These are phyloP conservation scores for Mortierella claussenii DNA, from an alignment of 192 early-diverging fungal genomes.

Conservation along the genomic window DNA sequence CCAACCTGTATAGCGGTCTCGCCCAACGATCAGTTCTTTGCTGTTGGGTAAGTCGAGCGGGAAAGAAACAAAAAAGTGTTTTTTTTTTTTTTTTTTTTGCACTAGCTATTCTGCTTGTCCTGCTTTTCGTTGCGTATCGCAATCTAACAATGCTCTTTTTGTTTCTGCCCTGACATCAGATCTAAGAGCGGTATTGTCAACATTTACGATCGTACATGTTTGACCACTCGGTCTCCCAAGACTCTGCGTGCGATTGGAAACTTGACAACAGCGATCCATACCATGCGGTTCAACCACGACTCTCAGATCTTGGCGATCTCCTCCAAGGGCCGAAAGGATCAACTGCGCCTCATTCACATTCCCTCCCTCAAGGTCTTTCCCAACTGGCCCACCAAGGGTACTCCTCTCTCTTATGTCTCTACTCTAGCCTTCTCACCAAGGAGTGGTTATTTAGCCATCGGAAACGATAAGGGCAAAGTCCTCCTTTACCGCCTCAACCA, in stretches of 20 bases:
- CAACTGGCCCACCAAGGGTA: conserved; percentile 93
- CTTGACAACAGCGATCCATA: conserved; percentile 83
- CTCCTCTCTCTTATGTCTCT: conserved; percentile 86
- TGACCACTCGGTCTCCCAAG: conserved; percentile 64
- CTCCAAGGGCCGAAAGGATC: conserved; percentile 77
- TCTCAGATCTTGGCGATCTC: conserved; percentile 86
- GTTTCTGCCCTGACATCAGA: no score
- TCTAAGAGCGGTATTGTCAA: conserved; percentile 91
- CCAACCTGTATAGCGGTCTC: conserved; percentile 78
- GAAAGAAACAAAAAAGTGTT: neutral
- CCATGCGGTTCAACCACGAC: conserved; percentile 85
- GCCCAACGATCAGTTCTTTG: conserved; percentile 78
- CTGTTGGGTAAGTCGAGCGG: conserved; percentile 76
- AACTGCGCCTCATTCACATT: conserved; percentile 85
- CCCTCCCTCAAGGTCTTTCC: conserved; percentile 83
- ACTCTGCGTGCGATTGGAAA: conserved; percentile 85
- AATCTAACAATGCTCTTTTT: no score
- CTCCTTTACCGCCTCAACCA: conserved; percentile 84
- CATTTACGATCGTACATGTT: conserved; percentile 75
- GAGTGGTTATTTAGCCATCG: conserved; percentile 90
- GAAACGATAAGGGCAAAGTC: conserved; percentile 91
- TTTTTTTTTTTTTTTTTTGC: neutral
- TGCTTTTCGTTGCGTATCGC: no score
- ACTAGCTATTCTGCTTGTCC: neutral
- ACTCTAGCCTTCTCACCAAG: conserved; percentile 89